These are phyloP conservation scores for Cardiospermum halicacabum DNA, from an alignment of 345 rosid species.

Conservation along the genomic window DNA sequence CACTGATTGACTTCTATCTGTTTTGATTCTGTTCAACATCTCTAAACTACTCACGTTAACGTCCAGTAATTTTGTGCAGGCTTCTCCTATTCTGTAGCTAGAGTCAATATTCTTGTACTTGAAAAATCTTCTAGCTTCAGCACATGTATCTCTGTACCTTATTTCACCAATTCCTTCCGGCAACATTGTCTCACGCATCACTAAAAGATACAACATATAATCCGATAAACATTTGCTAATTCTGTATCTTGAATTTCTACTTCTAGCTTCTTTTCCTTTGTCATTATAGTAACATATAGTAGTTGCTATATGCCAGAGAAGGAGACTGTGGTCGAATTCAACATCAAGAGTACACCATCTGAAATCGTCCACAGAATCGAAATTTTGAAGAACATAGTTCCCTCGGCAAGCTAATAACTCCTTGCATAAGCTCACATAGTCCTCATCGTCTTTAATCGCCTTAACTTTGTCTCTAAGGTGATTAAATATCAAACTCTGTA, in stretches of 20 bases:
- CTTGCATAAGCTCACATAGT: background rate
- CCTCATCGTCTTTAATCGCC: background rate
- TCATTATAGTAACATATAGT: background rate
- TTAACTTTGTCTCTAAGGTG: background rate
- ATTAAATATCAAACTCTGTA: background rate
- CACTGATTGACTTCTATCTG: background rate
- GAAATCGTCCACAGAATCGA: background rate
- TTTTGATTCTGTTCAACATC: background rate
- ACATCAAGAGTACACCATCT: constrained; percentile 17
- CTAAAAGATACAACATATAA: constrained; percentile 18
- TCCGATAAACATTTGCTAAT: constrained; percentile 14
- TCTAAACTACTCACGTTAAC: background rate
- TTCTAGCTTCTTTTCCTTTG: background rate
- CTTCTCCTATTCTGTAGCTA: background rate
- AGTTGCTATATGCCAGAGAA: constrained; percentile 28
- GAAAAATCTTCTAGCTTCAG: background rate
- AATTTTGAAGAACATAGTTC: constrained; percentile 4
- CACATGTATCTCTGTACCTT: background rate
- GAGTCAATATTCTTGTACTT: background rate
- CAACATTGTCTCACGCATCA: constrained; percentile 6
- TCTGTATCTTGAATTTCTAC: background rate
- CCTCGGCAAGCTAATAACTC: constrained; percentile 13
- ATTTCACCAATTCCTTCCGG: constrained; percentile 13
- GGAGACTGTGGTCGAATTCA: constrained; percentile 19
- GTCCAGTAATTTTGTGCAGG: background rate